These are phyloP conservation scores for Hymenoscyphus albidus DNA, from an alignment of 2,329 filamentous ascomycete genomes.

Conservation along the genomic window DNA sequence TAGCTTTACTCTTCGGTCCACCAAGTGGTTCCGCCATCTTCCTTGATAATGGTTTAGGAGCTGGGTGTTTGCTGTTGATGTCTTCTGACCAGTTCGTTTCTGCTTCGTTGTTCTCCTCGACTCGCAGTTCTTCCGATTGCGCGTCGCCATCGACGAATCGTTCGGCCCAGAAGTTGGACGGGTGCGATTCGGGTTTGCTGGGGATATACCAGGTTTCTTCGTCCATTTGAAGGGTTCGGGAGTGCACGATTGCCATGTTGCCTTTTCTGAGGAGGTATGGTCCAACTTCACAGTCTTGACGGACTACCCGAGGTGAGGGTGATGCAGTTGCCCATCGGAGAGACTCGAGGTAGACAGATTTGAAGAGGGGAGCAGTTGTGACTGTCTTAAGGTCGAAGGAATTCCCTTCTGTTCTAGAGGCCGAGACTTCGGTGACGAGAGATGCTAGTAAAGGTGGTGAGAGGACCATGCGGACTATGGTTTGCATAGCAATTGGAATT, in stretches of 20 bases:
- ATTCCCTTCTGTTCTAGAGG: slow-evolving; percentile 1
- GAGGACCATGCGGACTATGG: slow-evolving; percentile 11
- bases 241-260: slow-evolving; percentile 20
- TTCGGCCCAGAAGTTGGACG: slow-evolving; percentile 17
- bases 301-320: slow-evolving; percentile 16
- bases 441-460: slow-evolving; percentile 8
- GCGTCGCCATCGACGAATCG: slow-evolving; percentile 17
- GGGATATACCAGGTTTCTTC: slow-evolving; percentile 13
- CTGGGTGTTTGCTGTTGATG: slow-evolving; percentile 8
- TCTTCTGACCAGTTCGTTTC: slow-evolving; percentile 13
- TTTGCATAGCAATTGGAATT: slow-evolving; percentile 19
- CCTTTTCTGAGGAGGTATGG: slow-evolving; percentile 14
- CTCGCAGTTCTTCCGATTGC: slow-evolving; percentile 7
- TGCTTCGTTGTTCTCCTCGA: slow-evolving; percentile 16
- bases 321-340: slow-evolving; percentile 21
- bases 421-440: slow-evolving; percentile 11
- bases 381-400: slow-evolving; percentile 12
- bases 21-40: not conserved
- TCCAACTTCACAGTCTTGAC: slow-evolving; percentile 16
- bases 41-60: not conserved
- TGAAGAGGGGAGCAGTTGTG: slow-evolving; percentile 12
- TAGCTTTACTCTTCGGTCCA: slow-evolving; percentile 9
- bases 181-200: slow-evolving; percentile 10
- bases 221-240: slow-evolving; percentile 17
- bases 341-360: slow-evolving; percentile 17